Evolutionary conservation across 441 rosid genomes (phyloP), one percentile per base, ranked within the genome.

Genomic region (Pelargonium cotyledonis): DNA sequence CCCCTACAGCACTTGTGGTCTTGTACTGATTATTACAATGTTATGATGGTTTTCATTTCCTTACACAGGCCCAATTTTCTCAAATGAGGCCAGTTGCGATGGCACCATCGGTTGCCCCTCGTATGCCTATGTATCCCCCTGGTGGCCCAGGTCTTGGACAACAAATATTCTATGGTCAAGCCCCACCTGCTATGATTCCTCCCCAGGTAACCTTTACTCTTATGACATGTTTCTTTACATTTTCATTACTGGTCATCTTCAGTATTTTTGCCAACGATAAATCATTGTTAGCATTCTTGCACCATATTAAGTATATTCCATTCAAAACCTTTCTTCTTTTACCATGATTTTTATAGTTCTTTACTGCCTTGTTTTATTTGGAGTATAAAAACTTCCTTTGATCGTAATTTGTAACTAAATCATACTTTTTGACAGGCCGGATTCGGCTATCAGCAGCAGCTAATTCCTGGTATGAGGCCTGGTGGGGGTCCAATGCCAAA

Each of bases 391-490:
- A 43, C 47, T 43, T 46, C 12, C 4, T 46, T 46, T 4, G 14
- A 46, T 46, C 14, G n/a, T n/a, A n/a, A n/a, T n/a, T n/a, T n/a
- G 10, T n/a, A 46, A 7, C 12, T 11, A 11, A 8, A 1, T 46
- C n/a, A 14, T 46, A 46, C 53, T 46, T 46, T 46, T 23, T 71
- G 67, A 64, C 73, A 87, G 92, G 84, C 86, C 63, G 89, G 90
- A 65, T 87, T 73, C 79, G 95, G 90, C 65, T 87, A 80, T 82
- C 95, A 89, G 75, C 95, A 89, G 77, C 92, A 85, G 73, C 85
- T 87, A 2, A 46, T 46, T 11, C 53, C 53, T 9, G 53, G 53
- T 46, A 46, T 46, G 53, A 46, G 53, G 53, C 53, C 53, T 9
- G 53, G 84, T 69, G 86, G 72, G 12, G 67, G 74, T 51, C 86